These are phyloP conservation scores for Wallacemonas collosoma DNA, from an alignment of 208 protist genomes.

Conservation along the genomic window DNA sequence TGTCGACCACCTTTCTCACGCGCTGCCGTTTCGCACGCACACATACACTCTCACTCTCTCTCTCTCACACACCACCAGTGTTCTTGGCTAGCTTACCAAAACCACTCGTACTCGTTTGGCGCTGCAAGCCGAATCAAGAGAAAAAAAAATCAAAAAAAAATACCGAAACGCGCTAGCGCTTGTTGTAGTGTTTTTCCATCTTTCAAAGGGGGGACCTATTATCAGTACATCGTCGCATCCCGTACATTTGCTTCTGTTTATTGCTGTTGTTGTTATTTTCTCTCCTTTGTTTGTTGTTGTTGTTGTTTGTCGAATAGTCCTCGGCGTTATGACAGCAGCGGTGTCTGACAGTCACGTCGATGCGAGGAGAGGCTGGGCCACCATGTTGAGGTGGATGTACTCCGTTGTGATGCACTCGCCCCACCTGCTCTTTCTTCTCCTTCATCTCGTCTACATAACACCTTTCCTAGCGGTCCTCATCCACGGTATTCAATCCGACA, in stretches of 20 bases:
- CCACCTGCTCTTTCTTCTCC: slow-evolving; percentile 14
- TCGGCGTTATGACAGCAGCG: not conserved
- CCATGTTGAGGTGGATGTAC: not conserved
- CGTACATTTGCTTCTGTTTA: slow-evolving; percentile 12
- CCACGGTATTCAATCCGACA: not conserved
- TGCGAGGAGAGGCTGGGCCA: slow-evolving; percentile 4
- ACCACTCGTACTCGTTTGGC: not conserved
- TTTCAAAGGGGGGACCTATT: not conserved
- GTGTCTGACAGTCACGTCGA: not conserved
- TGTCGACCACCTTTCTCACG: too few species aligned
- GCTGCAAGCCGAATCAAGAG: not conserved
- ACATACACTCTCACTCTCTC: too few species aligned
- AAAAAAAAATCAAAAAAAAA: slow-evolving; percentile 3
- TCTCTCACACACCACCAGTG: too few species aligned
- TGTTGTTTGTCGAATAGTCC: not conserved
- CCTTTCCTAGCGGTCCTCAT: slow-evolving; percentile 3
- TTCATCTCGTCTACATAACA: slow-evolving; percentile 9
- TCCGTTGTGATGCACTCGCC: slow-evolving; percentile 6
- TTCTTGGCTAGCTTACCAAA: not conserved
- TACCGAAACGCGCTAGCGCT: not conserved
- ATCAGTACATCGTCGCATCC: not conserved
- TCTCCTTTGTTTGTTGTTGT: slow-evolving; percentile 8
- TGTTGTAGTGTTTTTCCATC: not conserved
- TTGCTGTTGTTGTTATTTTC: slow-evolving; percentile 13
- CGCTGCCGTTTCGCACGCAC: too few species aligned